A percentile compares a stretch with the other conserved stretches of the same genome.
phyloP scores from a whole-genome alignment of 2,329 filamentous ascomycete genomes.

The Penicillium italicum region DNA sequence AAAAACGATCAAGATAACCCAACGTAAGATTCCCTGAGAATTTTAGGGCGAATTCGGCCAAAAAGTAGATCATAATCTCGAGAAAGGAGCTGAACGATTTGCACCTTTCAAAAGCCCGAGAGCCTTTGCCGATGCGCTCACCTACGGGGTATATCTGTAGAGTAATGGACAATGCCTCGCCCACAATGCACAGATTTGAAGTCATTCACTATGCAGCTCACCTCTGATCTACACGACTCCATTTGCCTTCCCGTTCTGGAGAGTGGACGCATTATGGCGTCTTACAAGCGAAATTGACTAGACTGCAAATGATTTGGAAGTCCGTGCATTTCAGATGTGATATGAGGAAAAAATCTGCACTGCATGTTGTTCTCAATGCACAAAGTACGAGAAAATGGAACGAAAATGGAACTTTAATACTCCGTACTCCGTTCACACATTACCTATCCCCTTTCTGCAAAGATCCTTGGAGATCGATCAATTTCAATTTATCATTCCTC shows the following conservation, averaged over 20 bases:
- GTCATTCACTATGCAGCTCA: neutral
- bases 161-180: neutral
- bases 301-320: neutral
- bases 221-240: neutral
- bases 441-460: neutral
- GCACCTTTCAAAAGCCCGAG: neutral
- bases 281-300: constrained; percentile 14
- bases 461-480: neutral
- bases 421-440: neutral
- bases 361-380: neutral
- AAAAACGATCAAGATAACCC: neutral
- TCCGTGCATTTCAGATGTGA: neutral
- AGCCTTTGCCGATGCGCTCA: neutral
- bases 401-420: neutral
- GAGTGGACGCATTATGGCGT: neutral
- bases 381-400: neutral
- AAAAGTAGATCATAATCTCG: neutral
- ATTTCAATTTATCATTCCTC: neutral
- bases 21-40: neutral
- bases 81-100: neutral
- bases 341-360: neutral
- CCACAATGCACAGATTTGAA: neutral
- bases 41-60: neutral
- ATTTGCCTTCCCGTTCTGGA: constrained; percentile 12
- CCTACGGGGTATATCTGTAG: neutral